A percentile compares a stretch with the other conserved stretches of the same genome.
Conservation (phyloP, 2,329 filamentous ascomycete genomes). For the Calonectria fujianensis region DNA sequence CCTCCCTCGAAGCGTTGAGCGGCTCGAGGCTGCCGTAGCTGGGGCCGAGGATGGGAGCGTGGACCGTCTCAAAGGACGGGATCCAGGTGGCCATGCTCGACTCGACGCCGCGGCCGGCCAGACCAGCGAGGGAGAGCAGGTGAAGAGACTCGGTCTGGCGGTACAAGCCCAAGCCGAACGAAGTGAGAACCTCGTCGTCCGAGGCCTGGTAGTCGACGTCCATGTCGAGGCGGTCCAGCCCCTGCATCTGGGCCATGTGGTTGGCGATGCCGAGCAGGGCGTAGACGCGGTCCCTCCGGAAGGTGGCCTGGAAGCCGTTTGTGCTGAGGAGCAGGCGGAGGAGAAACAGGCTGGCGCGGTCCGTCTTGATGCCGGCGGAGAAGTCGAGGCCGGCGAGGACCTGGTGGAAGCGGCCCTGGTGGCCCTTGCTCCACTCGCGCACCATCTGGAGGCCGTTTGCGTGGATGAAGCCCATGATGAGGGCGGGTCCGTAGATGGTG, state of each 20-base stretch:
- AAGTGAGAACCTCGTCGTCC: slow-evolving; percentile 44
- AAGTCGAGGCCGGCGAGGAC: slow-evolving; percentile 39
- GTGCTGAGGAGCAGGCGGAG: slow-evolving; percentile 46
- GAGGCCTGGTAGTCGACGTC: slow-evolving; percentile 47
- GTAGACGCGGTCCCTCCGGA: slow-evolving; percentile 50
- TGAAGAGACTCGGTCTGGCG: slow-evolving; percentile 46
- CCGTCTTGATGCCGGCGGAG: slow-evolving; percentile 41
- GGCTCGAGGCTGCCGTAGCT: slow-evolving; percentile 40
- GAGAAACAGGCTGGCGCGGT: slow-evolving; percentile 34
- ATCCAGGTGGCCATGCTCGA: slow-evolving; percentile 47
- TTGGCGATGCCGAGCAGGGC: slow-evolving; percentile 52
- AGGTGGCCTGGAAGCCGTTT: slow-evolving; percentile 47
- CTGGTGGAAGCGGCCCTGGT: slow-evolving; percentile 35
- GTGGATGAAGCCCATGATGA: slow-evolving; percentile 42
- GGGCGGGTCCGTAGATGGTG: background rate
- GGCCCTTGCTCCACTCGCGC: slow-evolving; percentile 46
- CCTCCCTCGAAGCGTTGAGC: slow-evolving; percentile 33
- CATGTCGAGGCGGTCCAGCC: slow-evolving; percentile 37
- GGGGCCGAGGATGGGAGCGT: slow-evolving; percentile 42
- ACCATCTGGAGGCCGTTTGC: slow-evolving; percentile 47
- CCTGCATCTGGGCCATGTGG: slow-evolving; percentile 43
- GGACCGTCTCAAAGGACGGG: slow-evolving; percentile 48
- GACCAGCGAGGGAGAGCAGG: slow-evolving; percentile 48
- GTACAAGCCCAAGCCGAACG: slow-evolving; percentile 41
- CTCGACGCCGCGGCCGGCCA: slow-evolving; percentile 39